Evolutionary conservation across 2,329 filamentous ascomycete genomes (phyloP).

Genomic region (Didymella segeticola): DNA sequence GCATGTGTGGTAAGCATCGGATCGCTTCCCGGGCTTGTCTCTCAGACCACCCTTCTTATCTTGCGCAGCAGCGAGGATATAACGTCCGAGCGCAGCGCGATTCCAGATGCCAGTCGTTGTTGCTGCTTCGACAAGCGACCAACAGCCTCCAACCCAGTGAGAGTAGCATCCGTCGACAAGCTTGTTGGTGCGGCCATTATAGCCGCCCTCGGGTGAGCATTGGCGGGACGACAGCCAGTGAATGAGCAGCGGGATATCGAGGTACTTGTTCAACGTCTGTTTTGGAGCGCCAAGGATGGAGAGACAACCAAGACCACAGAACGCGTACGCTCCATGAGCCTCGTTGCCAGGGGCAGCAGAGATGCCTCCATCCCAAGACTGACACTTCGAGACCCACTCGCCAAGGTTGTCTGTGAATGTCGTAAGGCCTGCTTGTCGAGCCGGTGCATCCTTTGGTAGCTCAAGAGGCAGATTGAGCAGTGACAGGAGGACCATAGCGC

Average conservation of each 20-base stretch:
- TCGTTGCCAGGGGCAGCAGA: slow-evolving; percentile 84
- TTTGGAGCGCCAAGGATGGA: slow-evolving; percentile 83
- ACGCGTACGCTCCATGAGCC: slow-evolving; percentile 95
- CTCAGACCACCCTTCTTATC: slow-evolving; percentile 79
- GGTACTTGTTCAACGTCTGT: slow-evolving; percentile 74
- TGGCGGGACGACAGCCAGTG: slow-evolving; percentile 91
- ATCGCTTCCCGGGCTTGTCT: slow-evolving; percentile 89
- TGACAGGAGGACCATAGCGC: slow-evolving; percentile 82
- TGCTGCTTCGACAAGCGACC: slow-evolving; percentile 85
- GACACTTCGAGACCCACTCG: slow-evolving; percentile 84
- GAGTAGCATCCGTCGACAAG: slow-evolving; percentile 98
- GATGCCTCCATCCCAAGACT: slow-evolving; percentile 95
- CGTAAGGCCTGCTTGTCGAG: slow-evolving; percentile 65
- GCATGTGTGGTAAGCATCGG: slow-evolving; percentile 91
- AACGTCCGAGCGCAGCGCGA: slow-evolving; percentile 83
- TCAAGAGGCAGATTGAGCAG: slow-evolving; percentile 80
- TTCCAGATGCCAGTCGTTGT: slow-evolving; percentile 69
- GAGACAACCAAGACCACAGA: slow-evolving; percentile 89
- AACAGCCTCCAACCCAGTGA: slow-evolving; percentile 96
- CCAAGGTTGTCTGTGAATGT: slow-evolving; percentile 75
- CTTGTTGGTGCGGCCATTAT: slow-evolving; percentile 95
- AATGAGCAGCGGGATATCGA: slow-evolving; percentile 78
- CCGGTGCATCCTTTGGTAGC: slow-evolving; percentile 75
- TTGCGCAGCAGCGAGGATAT: slow-evolving; percentile 90
- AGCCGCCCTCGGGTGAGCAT: slow-evolving; percentile 88